phyloP scores from a whole-genome alignment of 2,329 filamentous ascomycete genomes.

The Claviceps sp. region DNA sequence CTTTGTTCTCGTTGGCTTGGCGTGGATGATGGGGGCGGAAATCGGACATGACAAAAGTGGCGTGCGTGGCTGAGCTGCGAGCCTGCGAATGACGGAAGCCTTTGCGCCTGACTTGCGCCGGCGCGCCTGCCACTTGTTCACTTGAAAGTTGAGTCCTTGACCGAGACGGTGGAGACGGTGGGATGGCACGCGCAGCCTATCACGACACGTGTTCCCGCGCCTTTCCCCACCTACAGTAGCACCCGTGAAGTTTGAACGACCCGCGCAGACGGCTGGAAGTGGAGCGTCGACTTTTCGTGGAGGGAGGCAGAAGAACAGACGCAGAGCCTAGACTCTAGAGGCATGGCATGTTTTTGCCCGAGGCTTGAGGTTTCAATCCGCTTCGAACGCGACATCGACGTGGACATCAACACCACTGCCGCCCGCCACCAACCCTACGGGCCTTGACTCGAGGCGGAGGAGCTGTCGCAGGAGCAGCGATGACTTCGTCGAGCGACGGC shows the following conservation, averaged over 20 bases:
- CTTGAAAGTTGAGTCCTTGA: too few species aligned
- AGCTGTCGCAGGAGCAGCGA: conserved; percentile 43
- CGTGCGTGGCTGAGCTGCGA: too few species aligned
- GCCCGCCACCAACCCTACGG: background rate
- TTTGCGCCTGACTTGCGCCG: too few species aligned
- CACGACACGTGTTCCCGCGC: conserved; percentile 9
- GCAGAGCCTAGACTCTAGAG: background rate
- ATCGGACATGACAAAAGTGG: too few species aligned
- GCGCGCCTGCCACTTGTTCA: too few species aligned
- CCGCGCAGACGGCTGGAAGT: background rate
- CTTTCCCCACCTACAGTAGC: background rate
- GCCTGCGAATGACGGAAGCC: too few species aligned
- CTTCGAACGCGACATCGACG: background rate
- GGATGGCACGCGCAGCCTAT: conserved; percentile 9
- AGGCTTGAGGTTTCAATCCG: conserved; percentile 6
- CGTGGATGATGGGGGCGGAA: too few species aligned
- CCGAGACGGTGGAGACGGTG: background rate
- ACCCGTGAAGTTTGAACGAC: too few species aligned
- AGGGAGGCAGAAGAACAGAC: background rate
- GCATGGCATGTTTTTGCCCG: conserved; percentile 10
- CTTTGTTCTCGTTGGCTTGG: too few species aligned
- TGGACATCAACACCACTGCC: conserved; percentile 2
- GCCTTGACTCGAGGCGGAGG: conserved; percentile 31
- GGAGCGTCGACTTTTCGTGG: background rate
- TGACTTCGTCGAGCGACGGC: conserved; percentile 44